A percentile compares a stretch with the other conserved stretches of the same genome.
Evolutionary conservation across 768 basidiomycete genomes (phyloP).

Genomic region (Amanita molliuscula): DNA sequence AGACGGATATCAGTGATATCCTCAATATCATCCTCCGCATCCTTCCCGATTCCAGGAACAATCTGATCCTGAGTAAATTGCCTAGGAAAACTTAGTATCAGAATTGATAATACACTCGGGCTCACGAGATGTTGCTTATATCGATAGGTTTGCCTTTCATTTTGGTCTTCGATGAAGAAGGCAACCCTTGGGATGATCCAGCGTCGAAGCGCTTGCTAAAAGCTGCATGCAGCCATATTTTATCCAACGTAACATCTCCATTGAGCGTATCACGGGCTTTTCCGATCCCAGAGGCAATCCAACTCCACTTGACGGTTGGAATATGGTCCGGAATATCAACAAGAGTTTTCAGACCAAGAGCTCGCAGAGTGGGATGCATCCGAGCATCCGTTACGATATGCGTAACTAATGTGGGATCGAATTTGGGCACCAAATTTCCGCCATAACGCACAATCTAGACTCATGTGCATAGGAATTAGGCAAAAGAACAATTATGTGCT

Average conservation of each 20-base stretch:
- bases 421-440: constrained; percentile 48
- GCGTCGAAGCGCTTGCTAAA: constrained; percentile 38
- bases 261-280: background rate
- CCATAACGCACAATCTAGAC: constrained; percentile 54
- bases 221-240: constrained; percentile 35
- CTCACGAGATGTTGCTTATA: constrained; percentile 40
- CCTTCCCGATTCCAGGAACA: constrained; percentile 5
- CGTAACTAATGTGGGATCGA: constrained; percentile 46
- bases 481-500: constrained; percentile 13
- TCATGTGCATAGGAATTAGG: constrained; percentile 1
- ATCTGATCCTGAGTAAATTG: constrained; percentile 24
- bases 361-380: constrained; percentile 20
- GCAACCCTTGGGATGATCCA: constrained; percentile 8
- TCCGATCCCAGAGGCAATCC: constrained; percentile 37
- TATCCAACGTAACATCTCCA: constrained; percentile 19
- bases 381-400: constrained; percentile 53
- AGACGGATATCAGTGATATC: constrained; percentile 1
- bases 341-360: constrained; percentile 38
- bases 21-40: constrained; percentile 12
- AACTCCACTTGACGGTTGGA: constrained; percentile 54
- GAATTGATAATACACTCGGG: constrained; percentile 7
- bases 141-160: constrained; percentile 23
- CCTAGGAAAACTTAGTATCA: constrained; percentile 12
- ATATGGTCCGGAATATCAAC: constrained; percentile 55
- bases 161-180: constrained; percentile 10